phyloP scores from a whole-genome alignment of 306 rosid species.

The Alnus rubra region DNA sequence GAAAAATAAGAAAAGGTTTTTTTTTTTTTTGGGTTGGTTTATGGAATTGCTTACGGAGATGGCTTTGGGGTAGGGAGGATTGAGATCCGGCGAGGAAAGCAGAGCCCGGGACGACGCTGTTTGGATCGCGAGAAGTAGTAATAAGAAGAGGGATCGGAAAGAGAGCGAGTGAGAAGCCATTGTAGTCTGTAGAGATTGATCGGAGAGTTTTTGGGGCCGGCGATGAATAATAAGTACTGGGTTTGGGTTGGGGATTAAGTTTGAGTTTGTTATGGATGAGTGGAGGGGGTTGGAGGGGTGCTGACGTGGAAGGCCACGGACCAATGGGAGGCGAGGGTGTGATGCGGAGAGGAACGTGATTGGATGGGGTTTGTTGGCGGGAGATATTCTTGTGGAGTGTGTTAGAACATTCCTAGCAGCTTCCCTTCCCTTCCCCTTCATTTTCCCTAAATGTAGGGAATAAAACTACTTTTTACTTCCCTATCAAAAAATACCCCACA shows the following conservation, averaged over 20 bases:
- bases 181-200: background rate
- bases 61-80: slow-evolving; percentile 57
- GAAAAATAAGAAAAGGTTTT: background rate
- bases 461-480: too few relatives aligned
- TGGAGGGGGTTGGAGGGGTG: slow-evolving; percentile 28
- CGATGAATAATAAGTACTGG: too few relatives aligned
- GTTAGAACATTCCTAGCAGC: too few relatives aligned
- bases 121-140: slow-evolving; percentile 20
- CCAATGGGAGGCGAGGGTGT: slow-evolving; percentile 51
- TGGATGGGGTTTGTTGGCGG: slow-evolving; percentile 48
- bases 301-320: slow-evolving; percentile 47
- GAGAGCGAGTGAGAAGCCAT: slow-evolving; percentile 25
- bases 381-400: background rate
- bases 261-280: background rate
- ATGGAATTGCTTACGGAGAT: slow-evolving; percentile 45
- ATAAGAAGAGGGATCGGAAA: background rate
- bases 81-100: slow-evolving; percentile 38
- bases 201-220: background rate
- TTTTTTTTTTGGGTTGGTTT: too few relatives aligned
- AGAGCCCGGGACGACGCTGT: slow-evolving; percentile 27
- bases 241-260: background rate
- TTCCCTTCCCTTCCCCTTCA: too few relatives aligned
- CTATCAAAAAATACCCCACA: too few relatives aligned
- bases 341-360: slow-evolving; percentile 31
- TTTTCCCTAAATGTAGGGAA: too few relatives aligned